Evolutionary conservation across 352 stramenopile genomes (phyloP).

Genomic region (Globisporangium radiosum): DNA sequence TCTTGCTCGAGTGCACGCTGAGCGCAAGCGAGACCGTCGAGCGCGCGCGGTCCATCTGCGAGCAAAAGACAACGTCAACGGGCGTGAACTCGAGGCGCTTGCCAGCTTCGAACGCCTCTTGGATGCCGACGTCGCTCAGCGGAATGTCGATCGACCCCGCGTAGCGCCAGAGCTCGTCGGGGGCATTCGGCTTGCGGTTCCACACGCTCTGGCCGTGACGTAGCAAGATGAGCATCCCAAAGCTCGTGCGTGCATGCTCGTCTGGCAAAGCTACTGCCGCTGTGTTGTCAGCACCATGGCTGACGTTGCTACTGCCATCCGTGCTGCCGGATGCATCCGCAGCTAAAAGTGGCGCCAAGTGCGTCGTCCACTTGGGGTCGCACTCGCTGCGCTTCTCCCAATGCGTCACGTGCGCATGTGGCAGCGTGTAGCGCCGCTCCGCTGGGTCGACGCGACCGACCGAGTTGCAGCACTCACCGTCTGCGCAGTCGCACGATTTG

Average conservation of each 20-base stretch:
- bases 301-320: neutral
- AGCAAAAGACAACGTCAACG: slow-evolving; percentile 82
- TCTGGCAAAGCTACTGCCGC: slow-evolving; percentile 2
- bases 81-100: slow-evolving; percentile 69
- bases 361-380: slow-evolving; percentile 45
- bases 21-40: slow-evolving; percentile 73
- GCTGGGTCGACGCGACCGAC: slow-evolving; percentile 23
- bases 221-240: slow-evolving; percentile 73
- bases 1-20: slow-evolving; percentile 75
- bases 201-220: slow-evolving; percentile 83
- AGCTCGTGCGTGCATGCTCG: slow-evolving; percentile 39
- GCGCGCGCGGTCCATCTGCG: slow-evolving; percentile 76
- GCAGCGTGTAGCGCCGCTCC: slow-evolving; percentile 67
- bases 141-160: slow-evolving; percentile 80
- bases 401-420: slow-evolving; percentile 60
- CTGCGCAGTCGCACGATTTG: slow-evolving; percentile 46
- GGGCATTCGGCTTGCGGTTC: slow-evolving; percentile 74
- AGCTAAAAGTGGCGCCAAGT: slow-evolving; percentile 27
- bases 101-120: slow-evolving; percentile 74
- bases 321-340: neutral
- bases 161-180: slow-evolving; percentile 75
- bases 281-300: neutral
- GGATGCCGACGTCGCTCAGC: slow-evolving; percentile 75
- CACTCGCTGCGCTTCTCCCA: slow-evolving; percentile 59
- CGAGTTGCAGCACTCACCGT: slow-evolving; percentile 77